Evolutionary conservation across 1,139 yeast genomes (phyloP), one percentile per base, ranked within the genome.

Genomic region (Saccharomyces hybrid): DNA sequence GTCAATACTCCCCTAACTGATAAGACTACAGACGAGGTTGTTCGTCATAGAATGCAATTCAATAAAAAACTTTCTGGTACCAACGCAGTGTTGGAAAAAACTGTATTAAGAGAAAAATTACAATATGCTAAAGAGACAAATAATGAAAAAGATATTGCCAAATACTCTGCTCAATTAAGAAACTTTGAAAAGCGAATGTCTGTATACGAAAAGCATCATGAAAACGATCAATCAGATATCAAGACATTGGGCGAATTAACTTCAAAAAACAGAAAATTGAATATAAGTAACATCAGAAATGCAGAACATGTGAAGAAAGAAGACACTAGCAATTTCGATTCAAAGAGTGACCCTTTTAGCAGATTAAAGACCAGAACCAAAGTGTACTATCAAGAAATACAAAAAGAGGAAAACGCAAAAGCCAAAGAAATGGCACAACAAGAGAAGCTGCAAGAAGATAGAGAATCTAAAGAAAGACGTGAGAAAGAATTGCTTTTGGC

Each of bases 361-460:
- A 81, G 98, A 69, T 79, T 93, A 66, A 86, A 89, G 69, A 91
- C 97, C 0, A 84, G 83, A 57, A 88, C 97, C 0, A 81, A 88
- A 66, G 84, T 89, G 58, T 91, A 89, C 70, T 90, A 91, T 59
- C 78, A 79, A 58, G 77, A 75, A 54, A 66, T 74, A 11, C 77
- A 74, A 54, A 69, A 71, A 47, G 78, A 75, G 52, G 80, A 77
- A 62, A 78, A 76, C 54, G 76, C 72, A 59, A 74, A 72, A 62
- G 78, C 77, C 7, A 70, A 71, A 56, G 76, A 71, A 41, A 73
- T 72, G 56, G 78, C 77, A 9, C 69, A 70, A 57, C 59, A 69
- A 52, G 71, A 71, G 50, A 68, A 70, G 50, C 65, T 69, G 32
- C 66, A 68, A 53, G 68, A 64, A 47, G 66, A 68, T 42, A 70